Conservation (phyloP, 75 land plant species). For the Azolla pinnata region DNA sequence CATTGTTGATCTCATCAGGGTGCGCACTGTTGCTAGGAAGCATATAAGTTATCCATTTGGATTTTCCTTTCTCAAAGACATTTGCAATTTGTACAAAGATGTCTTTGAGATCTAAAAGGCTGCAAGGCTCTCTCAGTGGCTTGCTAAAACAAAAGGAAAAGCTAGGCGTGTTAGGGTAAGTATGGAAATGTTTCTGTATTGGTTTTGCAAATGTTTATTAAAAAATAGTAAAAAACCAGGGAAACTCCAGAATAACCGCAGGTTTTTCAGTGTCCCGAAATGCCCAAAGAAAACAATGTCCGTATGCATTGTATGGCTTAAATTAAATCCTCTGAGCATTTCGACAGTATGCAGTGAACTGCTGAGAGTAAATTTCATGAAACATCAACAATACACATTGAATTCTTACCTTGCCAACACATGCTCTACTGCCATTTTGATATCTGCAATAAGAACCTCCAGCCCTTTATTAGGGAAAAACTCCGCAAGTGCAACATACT, state of each 20-base stretch:
- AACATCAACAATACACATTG: neutral
- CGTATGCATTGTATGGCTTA: too few relatives aligned
- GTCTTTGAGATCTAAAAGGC: slow-evolving; percentile 42
- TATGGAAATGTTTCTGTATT: neutral
- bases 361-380: neutral
- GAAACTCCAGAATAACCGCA: too few relatives aligned
- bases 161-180: neutral
- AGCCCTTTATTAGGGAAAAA: slow-evolving; percentile 40
- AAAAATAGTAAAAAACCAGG: neutral
- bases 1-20: slow-evolving; percentile 41
- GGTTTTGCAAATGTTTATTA: neutral
- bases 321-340: neutral
- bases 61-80: slow-evolving; percentile 28
- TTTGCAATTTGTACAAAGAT: slow-evolving; percentile 53
- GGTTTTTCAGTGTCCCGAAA: too few relatives aligned
- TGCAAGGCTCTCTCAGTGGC: slow-evolving; percentile 54
- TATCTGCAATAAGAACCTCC: slow-evolving; percentile 24
- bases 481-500: slow-evolving; percentile 53
- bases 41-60: slow-evolving; percentile 22
- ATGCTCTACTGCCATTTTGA: slow-evolving; percentile 33
- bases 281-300: too few relatives aligned
- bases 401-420: slow-evolving; percentile 39
- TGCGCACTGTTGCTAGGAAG: slow-evolving; percentile 38
- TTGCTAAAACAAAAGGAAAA: slow-evolving; percentile 43
- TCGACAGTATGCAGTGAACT: neutral